phyloP scores from a whole-genome alignment of 345 rosid genomes.

The Citrus sp. region DNA sequence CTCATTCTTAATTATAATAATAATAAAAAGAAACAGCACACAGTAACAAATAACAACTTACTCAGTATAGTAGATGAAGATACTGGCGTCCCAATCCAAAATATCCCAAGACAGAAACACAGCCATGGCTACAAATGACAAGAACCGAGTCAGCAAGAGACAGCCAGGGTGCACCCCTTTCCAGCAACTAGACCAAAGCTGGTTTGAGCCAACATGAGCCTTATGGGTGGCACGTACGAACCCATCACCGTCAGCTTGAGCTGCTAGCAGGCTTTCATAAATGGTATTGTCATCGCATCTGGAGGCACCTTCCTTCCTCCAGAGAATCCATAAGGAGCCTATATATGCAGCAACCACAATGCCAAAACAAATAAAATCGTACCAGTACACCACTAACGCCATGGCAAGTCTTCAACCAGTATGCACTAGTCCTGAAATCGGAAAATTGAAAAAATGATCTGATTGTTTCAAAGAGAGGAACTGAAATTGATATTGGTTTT shows the following conservation, averaged over 20 bases:
- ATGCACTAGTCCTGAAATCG: not conserved
- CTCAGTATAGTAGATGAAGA: slow-evolving; percentile 87
- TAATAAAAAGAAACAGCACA: not conserved
- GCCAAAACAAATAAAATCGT: slow-evolving; percentile 73
- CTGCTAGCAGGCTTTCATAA: slow-evolving; percentile 43
- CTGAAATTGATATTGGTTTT: not conserved
- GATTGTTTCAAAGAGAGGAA: not conserved
- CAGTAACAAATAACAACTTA: slow-evolving; percentile 16
- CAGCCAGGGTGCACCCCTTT: slow-evolving; percentile 73
- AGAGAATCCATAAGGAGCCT: slow-evolving; percentile 55
- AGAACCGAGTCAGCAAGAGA: slow-evolving; percentile 66
- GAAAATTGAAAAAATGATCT: not conserved
- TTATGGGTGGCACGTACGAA: slow-evolving; percentile 23
- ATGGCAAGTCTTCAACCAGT: slow-evolving; percentile 16
- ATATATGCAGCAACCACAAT: slow-evolving; percentile 52
- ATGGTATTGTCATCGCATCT: slow-evolving; percentile 22
- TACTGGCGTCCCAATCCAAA: slow-evolving; percentile 41
- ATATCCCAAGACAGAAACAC: slow-evolving; percentile 63
- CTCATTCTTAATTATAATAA: not conserved
- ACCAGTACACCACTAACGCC: slow-evolving; percentile 66
- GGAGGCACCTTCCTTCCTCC: slow-evolving; percentile 45
- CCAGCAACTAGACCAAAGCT: slow-evolving; percentile 85
- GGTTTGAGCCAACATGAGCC: slow-evolving; percentile 45
- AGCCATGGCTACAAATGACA: slow-evolving; percentile 57
- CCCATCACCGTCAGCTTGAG: slow-evolving; percentile 29